phyloP scores from a whole-genome alignment of 345 rosid genomes.

The Bretschneidera sinensis region DNA sequence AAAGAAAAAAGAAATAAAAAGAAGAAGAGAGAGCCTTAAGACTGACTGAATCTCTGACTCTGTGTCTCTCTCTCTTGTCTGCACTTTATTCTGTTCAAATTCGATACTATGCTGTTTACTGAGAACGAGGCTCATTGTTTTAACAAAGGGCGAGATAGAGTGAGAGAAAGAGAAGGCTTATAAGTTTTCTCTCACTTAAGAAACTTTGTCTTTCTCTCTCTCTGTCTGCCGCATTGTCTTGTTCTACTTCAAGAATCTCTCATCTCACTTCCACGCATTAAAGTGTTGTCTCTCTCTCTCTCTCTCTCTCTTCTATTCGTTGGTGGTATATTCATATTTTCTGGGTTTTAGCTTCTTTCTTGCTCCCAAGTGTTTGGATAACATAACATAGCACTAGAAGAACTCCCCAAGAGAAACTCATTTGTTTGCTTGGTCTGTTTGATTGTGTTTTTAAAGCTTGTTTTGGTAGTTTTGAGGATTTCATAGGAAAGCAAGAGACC shows the following conservation, averaged over 20 bases:
- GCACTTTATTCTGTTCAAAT: constrained; percentile 91
- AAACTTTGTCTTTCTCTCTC: constrained; percentile 25
- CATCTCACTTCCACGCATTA: constrained; percentile 66
- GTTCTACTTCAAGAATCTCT: constrained; percentile 69
- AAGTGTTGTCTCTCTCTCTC: constrained; percentile 33
- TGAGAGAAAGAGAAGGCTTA: constrained; percentile 24
- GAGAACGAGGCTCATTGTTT: constrained; percentile 61
- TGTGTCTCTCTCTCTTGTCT: constrained; percentile 20
- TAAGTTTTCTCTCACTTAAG: constrained; percentile 25
- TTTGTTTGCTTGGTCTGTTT: constrained; percentile 19
- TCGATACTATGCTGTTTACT: constrained; percentile 55
- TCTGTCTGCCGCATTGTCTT: constrained; percentile 70
- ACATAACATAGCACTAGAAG: constrained; percentile 24
- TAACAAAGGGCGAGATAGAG: constrained; percentile 33
- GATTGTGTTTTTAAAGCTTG: constrained; percentile 18
- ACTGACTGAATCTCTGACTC: constrained; percentile 22
- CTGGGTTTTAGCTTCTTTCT: constrained; percentile 23
- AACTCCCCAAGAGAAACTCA: constrained; percentile 19
- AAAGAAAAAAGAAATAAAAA: not conserved
- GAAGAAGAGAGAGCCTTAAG: constrained; percentile 6
- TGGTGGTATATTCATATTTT: constrained; percentile 20
- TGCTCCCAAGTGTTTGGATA: constrained; percentile 17
- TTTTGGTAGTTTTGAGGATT: constrained; percentile 1
- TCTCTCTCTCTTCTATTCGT: constrained; percentile 20
- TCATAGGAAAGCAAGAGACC: constrained; percentile 22